Percentiles rank a stretch among this genome's conserved stretches.
These are phyloP conservation scores for Phoma sp. DNA, from an alignment of 2,329 filamentous ascomycete genomes.

Conservation along the genomic window DNA sequence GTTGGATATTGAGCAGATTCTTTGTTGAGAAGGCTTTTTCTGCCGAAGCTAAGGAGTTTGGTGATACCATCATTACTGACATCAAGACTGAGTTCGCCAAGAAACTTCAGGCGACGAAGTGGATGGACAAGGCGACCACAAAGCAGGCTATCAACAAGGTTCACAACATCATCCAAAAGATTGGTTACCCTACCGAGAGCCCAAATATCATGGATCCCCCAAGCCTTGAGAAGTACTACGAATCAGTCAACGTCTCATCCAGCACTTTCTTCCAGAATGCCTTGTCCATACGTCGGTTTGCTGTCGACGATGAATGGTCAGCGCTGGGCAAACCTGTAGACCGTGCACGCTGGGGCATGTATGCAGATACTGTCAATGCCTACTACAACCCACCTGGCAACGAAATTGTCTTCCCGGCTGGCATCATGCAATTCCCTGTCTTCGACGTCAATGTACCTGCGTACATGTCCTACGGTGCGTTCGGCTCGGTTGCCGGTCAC, in stretches of 20 bases:
- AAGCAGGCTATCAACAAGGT: conserved; percentile 69
- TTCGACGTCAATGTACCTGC: conserved; percentile 68
- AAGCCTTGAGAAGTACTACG: conserved; percentile 64
- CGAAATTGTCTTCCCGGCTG: conserved; percentile 72
- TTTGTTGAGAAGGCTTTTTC: conserved; percentile 73
- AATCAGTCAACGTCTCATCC: conserved; percentile 57
- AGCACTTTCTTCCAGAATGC: conserved; percentile 65
- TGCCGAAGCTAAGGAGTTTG: conserved; percentile 68
- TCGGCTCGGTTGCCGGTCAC: conserved; percentile 71
- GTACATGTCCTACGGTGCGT: conserved; percentile 73
- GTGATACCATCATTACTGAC: conserved; percentile 72
- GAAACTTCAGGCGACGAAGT: conserved; percentile 64
- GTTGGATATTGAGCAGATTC: conserved; percentile 74
- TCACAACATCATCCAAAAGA: conserved; percentile 70
- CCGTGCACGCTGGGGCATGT: conserved; percentile 67
- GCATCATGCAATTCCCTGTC: conserved; percentile 71
- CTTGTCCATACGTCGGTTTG: conserved; percentile 59
- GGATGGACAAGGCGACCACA: conserved; percentile 70
- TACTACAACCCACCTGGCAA: conserved; percentile 71
- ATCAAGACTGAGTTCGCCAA: conserved; percentile 71
- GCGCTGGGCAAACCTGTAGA: conserved; percentile 66
- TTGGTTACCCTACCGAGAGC: conserved; percentile 68
- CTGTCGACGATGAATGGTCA: conserved; percentile 60
- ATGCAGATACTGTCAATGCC: conserved; percentile 65
- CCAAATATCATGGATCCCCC: conserved; percentile 67